Conservation (phyloP, 371 early-diverging fungal genomes). For the Lichtheimia corymbifera region DNA sequence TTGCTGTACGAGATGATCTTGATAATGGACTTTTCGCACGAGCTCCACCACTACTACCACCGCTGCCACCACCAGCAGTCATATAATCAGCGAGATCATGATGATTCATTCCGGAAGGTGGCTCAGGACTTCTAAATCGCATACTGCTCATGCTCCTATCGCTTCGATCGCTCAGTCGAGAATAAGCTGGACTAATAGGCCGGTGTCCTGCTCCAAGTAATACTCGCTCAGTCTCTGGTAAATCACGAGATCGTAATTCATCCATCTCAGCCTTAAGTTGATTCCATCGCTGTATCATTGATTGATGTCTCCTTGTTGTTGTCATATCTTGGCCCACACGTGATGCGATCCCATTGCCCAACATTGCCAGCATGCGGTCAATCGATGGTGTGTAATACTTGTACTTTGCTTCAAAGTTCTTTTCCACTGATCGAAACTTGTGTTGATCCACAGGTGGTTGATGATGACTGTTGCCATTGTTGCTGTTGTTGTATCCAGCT, state of each 20-base stretch:
- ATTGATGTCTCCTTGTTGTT: conserved; percentile 44
- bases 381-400: conserved; percentile 63
- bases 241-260: conserved; percentile 49
- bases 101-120: conserved; percentile 11
- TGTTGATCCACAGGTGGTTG: conserved; percentile 40
- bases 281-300: conserved; percentile 56
- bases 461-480: conserved; percentile 2
- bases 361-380: conserved; percentile 60
- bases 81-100: conserved; percentile 8
- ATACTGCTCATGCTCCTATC: conserved; percentile 23
- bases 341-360: conserved; percentile 58
- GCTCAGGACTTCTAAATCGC: conserved; percentile 28
- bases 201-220: conserved; percentile 17
- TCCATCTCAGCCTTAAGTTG: conserved; percentile 54
- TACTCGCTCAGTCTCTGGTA: conserved; percentile 46
- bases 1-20: conserved; percentile 20
- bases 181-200: conserved; percentile 31
- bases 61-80: not conserved
- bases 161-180: conserved; percentile 39
- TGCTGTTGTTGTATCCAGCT: conserved; percentile 2
- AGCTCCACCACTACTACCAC: too few species aligned
- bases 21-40: conserved; percentile 21
- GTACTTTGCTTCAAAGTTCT: conserved; percentile 64
- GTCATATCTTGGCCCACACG: conserved; percentile 47
- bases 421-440: conserved; percentile 53